These are phyloP conservation scores for Paecilomyces dactylethromorphus DNA, from an alignment of 2,329 filamentous ascomycete species.

Conservation along the genomic window DNA sequence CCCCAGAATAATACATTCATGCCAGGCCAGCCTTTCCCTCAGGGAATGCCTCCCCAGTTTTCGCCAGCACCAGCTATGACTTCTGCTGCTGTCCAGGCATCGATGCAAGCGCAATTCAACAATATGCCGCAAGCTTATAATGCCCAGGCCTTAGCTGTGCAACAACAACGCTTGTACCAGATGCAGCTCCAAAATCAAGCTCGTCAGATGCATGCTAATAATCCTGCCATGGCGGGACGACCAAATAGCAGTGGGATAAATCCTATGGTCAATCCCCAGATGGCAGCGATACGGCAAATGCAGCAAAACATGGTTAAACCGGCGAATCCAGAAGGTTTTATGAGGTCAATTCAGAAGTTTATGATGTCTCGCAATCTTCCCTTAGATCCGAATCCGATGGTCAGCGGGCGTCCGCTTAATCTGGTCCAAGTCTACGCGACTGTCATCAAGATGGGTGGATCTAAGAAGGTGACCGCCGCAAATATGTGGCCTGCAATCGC, in stretches of 20 bases:
- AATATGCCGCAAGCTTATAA: constrained; percentile 47
- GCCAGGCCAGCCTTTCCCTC: constrained; percentile 40
- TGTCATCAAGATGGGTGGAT: constrained; percentile 72
- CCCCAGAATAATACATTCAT: constrained; percentile 68
- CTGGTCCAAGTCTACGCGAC: constrained; percentile 71
- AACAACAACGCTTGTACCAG: constrained; percentile 67
- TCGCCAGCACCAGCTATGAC: constrained; percentile 32
- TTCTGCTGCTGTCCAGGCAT: constrained; percentile 31
- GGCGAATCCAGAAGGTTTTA: constrained; percentile 57
- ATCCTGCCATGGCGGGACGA: constrained; percentile 28
- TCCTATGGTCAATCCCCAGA: constrained; percentile 33
- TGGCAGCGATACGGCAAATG: constrained; percentile 44
- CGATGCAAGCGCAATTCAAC: constrained; percentile 44
- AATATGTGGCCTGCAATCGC: constrained; percentile 72
- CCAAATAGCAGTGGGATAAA: constrained; percentile 29
- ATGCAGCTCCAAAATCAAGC: constrained; percentile 76
- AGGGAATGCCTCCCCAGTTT: constrained; percentile 37
- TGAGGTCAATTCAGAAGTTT: constrained; percentile 70
- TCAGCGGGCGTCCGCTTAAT: constrained; percentile 68
- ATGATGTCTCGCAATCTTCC: constrained; percentile 68
- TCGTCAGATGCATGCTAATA: constrained; percentile 50
- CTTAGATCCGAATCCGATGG: constrained; percentile 66
- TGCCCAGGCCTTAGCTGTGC: constrained; percentile 58
- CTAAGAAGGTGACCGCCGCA: constrained; percentile 61
- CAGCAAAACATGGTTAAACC: constrained; percentile 37